These are phyloP conservation scores for Crepidotus variabilis DNA, from an alignment of 768 basidiomycete genomes.

Conservation along the genomic window DNA sequence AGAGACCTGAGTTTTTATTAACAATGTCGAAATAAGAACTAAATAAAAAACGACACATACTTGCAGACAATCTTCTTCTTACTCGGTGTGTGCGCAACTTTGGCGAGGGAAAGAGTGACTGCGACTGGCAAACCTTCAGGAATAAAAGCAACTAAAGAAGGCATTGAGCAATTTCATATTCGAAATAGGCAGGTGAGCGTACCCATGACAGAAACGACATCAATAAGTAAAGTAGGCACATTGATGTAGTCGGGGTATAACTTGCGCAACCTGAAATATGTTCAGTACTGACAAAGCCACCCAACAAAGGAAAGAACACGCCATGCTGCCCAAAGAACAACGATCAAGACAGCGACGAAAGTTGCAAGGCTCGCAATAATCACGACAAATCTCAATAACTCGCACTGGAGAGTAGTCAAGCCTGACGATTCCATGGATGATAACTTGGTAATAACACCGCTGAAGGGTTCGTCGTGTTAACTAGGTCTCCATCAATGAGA, in stretches of 20 bases:
- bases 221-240: constrained; percentile 46
- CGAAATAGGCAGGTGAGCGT: constrained; percentile 14
- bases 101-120: constrained; percentile 51
- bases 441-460: constrained; percentile 33
- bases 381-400: constrained; percentile 51
- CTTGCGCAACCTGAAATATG: constrained; percentile 35
- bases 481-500: background rate
- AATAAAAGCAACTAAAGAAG: constrained; percentile 33
- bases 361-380: constrained; percentile 46
- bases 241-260: constrained; percentile 43
- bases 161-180: background rate
- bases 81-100: constrained; percentile 31
- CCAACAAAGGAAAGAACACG: background rate
- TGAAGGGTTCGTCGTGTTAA: constrained; percentile 1
- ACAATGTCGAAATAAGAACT: background rate
- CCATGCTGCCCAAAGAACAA: constrained; percentile 43
- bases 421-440: constrained; percentile 31
- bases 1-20: constrained; percentile 35
- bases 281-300: background rate
- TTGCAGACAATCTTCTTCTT: constrained; percentile 48
- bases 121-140: constrained; percentile 53
- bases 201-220: constrained; percentile 53
- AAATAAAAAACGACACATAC: constrained; percentile 10
- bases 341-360: constrained; percentile 40
- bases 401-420: constrained; percentile 48